These are phyloP conservation scores for Candida parachauliodes DNA, from an alignment of 805 yeast genomes.

Conservation along the genomic window DNA sequence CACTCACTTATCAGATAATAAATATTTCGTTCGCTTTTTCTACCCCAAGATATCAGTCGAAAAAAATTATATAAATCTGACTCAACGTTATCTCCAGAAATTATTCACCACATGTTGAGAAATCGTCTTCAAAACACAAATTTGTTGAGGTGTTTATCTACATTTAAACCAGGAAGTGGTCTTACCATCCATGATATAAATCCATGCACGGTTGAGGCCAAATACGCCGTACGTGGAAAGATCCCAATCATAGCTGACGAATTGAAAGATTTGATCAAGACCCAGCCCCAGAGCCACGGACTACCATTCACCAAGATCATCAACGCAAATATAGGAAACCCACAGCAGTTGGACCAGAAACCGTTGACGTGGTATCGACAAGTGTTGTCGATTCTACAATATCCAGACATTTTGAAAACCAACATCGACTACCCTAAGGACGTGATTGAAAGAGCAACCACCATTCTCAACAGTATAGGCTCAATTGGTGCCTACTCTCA, in stretches of 20 bases:
- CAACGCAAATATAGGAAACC: constrained; percentile 94
- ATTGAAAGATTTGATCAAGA: constrained; percentile 51
- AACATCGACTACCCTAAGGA: constrained; percentile 52
- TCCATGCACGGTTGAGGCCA: constrained; percentile 72
- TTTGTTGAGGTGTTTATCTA: constrained; percentile 1
- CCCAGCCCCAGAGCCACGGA: constrained; percentile 49
- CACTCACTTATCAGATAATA: no score
- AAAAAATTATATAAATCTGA: background rate
- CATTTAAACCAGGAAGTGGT: constrained; percentile 12
- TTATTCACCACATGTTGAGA: no score
- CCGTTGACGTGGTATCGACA: constrained; percentile 96
- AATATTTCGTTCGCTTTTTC: no score
- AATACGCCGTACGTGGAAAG: constrained; percentile 93
- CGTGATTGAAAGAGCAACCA: constrained; percentile 67
- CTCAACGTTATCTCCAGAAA: background rate
- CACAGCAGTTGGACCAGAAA: constrained; percentile 92
- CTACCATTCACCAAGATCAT: constrained; percentile 77
- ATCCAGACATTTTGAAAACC: constrained; percentile 62
- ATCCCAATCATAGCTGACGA: constrained; percentile 95
- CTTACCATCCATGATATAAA: constrained; percentile 51
- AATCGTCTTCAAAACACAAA: no score
- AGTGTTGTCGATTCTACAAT: constrained; percentile 80
- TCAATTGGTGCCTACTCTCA: constrained; percentile 94
- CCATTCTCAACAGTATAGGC: constrained; percentile 58
- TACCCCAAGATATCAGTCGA: no score